Evolutionary conservation across 2,329 filamentous ascomycete species (phyloP).

Genomic region (Verticillium dahliae): DNA sequence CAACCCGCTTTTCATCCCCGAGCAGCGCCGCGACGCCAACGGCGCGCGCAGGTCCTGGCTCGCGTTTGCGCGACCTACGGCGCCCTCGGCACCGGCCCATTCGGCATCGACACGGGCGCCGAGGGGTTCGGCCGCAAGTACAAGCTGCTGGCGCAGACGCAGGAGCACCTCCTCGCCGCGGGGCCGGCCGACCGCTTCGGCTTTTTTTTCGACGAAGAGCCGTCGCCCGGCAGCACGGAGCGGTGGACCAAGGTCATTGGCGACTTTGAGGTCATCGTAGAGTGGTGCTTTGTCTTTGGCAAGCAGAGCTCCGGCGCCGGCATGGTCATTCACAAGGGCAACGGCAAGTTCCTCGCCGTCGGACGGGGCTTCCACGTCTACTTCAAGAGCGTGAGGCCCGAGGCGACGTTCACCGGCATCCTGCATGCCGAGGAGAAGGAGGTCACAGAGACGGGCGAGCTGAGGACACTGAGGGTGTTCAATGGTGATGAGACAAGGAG

Average conservation of each 20-base stretch:
- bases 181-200: constrained; percentile 25
- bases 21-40: constrained; percentile 41
- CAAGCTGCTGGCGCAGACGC: constrained; percentile 21
- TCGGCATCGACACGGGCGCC: constrained; percentile 29
- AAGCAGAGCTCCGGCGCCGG: constrained; percentile 28
- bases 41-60: constrained; percentile 34
- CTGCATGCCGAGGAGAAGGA: constrained; percentile 27
- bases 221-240: constrained; percentile 14
- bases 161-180: constrained; percentile 19
- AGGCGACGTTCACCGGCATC: constrained; percentile 30
- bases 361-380: constrained; percentile 30
- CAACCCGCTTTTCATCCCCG: constrained; percentile 43
- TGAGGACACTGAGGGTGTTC: constrained; percentile 24
- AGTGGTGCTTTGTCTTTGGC: constrained; percentile 32
- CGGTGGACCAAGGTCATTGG: constrained; percentile 20
- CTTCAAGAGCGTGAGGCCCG: constrained; percentile 21
- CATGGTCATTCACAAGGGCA: constrained; percentile 29
- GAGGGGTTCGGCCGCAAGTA: constrained; percentile 22
- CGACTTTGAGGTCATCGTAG: constrained; percentile 27
- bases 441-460: constrained; percentile 22
- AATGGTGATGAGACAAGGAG: constrained; percentile 35
- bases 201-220: constrained; percentile 29
- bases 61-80: constrained; percentile 31
- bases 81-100: constrained; percentile 29
- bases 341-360: constrained; percentile 25